phyloP scores from a whole-genome alignment of 176 grass and related monocot species.

The Oryza punctata region DNA sequence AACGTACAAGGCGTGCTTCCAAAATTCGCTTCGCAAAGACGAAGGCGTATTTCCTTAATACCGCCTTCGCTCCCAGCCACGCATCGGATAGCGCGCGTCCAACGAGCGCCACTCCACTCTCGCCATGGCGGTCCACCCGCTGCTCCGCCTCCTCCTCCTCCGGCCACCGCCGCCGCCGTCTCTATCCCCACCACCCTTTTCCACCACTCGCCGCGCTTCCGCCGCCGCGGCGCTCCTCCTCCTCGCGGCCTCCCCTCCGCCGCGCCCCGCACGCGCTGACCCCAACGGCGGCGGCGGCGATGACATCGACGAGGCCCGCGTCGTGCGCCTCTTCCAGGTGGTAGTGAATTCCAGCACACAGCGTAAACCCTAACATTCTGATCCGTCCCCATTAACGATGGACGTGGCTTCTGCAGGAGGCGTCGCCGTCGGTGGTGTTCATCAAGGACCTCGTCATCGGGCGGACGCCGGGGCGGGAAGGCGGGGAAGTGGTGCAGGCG shows the following conservation, averaged over 20 bases:
- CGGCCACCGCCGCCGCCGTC: background rate
- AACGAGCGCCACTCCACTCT: background rate
- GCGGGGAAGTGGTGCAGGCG: background rate
- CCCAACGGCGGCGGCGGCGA: conserved; percentile 24
- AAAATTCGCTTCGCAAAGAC: no score
- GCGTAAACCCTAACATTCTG: background rate
- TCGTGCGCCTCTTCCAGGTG: conserved; percentile 54
- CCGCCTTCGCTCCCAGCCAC: background rate
- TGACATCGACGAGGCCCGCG: conserved; percentile 48
- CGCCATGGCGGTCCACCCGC: conserved; percentile 42
- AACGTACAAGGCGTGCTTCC: no score
- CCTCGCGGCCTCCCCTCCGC: background rate
- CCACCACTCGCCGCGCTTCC: conserved; percentile 30
- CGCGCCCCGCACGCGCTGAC: conserved; percentile 29
- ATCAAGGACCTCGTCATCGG: conserved; percentile 65
- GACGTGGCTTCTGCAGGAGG: conserved; percentile 52
- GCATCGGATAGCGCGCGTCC: conserved; percentile 27
- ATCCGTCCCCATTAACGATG: background rate
- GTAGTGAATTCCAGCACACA: no score
- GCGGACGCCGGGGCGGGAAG: background rate
- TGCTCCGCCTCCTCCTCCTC: conserved; percentile 33
- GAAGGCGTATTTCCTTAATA: background rate
- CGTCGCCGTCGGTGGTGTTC: conserved; percentile 88
- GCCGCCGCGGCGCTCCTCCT: conserved; percentile 30
- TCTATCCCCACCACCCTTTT: background rate